Evolutionary conservation across 2,329 filamentous ascomycete genomes (phyloP).

Genomic region (Metarhizium guizhouense): DNA sequence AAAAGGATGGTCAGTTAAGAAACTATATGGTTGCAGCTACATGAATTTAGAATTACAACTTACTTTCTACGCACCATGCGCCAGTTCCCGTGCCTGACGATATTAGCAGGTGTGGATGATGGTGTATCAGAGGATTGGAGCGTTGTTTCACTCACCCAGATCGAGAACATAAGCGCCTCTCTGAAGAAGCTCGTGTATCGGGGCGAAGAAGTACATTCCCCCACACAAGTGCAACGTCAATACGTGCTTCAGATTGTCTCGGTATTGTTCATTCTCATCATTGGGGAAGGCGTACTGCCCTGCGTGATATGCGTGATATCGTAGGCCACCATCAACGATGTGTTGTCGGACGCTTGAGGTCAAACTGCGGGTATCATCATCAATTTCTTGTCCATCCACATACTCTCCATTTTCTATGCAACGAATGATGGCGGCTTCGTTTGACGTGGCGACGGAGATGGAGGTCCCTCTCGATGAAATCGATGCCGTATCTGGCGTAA

Average conservation of each 20-base stretch:
- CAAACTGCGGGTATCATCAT: constrained; percentile 29
- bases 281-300: constrained; percentile 35
- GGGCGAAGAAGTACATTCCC: constrained; percentile 34
- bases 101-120: not conserved
- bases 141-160: constrained; percentile 26
- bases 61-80: constrained; percentile 41
- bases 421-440: constrained; percentile 21
- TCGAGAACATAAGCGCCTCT: constrained; percentile 36
- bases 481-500: not conserved
- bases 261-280: constrained; percentile 32
- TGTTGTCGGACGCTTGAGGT: constrained; percentile 34
- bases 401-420: constrained; percentile 25
- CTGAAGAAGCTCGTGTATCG: constrained; percentile 28
- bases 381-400: constrained; percentile 10
- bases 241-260: constrained; percentile 32
- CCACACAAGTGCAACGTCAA: constrained; percentile 30
- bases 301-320: constrained; percentile 32
- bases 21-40: not conserved
- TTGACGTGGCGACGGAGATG: constrained; percentile 21
- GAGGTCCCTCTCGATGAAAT: constrained; percentile 6
- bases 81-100: constrained; percentile 39
- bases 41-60: constrained; percentile 15
- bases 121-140: not conserved
- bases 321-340: constrained; percentile 30
- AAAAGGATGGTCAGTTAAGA: not conserved